Conservation (phyloP, 148 eudicot species). For the Salicornia ramosissima region DNA sequence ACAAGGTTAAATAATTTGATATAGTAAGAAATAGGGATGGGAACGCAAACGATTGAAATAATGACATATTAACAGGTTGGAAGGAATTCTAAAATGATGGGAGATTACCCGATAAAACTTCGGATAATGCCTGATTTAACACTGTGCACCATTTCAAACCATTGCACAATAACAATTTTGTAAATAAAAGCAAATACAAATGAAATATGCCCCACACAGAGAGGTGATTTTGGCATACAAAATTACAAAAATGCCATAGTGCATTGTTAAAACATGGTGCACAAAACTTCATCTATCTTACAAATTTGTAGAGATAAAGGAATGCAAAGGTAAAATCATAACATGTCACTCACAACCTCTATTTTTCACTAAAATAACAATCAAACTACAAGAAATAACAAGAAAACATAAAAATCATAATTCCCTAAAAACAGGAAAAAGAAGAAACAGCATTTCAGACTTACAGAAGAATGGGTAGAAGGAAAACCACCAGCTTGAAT, state of each 20-base stretch:
- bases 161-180: no score
- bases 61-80: neutral
- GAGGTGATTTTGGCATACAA: no score
- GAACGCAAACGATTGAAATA: neutral
- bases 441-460: neutral
- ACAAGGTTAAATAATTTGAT: neutral
- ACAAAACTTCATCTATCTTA: no score
- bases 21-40: neutral
- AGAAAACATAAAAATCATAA: neutral
- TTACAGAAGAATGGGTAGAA: conserved; percentile 92
- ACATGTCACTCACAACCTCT: neutral
- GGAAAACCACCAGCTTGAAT: conserved; percentile 90
- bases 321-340: no score
- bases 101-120: no score
- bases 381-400: neutral
- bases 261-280: no score
- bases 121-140: no score
- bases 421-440: neutral
- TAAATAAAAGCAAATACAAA: no score
- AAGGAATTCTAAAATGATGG: neutral
- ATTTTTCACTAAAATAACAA: neutral
- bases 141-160: no score
- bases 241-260: no score
- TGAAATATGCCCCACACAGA: no score
- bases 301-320: no score